Conservation (phyloP, 129 eudicot genomes). For the Gnaphalium uliginosum region DNA sequence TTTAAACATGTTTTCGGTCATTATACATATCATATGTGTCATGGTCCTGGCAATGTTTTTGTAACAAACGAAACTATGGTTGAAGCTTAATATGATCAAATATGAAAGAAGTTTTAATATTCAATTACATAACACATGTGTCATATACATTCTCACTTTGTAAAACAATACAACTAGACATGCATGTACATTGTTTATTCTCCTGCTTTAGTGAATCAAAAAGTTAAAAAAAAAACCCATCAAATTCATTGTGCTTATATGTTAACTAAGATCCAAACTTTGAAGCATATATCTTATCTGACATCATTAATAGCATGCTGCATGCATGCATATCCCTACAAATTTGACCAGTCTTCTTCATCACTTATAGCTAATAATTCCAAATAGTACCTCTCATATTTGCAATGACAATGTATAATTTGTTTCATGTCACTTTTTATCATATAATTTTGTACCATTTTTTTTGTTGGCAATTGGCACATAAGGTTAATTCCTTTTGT, state of each 20-base stretch:
- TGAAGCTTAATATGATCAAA: background rate
- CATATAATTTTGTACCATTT: background rate
- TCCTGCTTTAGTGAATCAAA: background rate
- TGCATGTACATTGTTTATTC: background rate
- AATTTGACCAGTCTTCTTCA: conserved; percentile 18
- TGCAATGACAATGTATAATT: background rate
- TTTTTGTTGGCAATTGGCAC: background rate
- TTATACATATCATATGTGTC: too few relatives aligned
- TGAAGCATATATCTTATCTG: conserved; percentile 22
- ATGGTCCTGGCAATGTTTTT: too few relatives aligned
- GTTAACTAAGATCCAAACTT: conserved; percentile 35
- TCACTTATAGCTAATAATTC: conserved; percentile 23
- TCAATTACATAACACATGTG: background rate
- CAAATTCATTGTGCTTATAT: conserved; percentile 21
- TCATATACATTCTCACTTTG: background rate
- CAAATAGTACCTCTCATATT: conserved; percentile 23
- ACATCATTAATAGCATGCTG: conserved; percentile 15
- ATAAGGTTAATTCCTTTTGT: conserved; percentile 3
- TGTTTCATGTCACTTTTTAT: conserved; percentile 1
- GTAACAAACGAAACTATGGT: background rate
- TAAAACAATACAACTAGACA: background rate
- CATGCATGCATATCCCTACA: conserved; percentile 17
- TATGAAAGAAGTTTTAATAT: background rate
- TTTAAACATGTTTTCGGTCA: too few relatives aligned
- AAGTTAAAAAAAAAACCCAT: conserved; percentile 14